These are phyloP conservation scores for Phytopythium sindhum DNA, from an alignment of 352 stramenopile species.

Conservation along the genomic window DNA sequence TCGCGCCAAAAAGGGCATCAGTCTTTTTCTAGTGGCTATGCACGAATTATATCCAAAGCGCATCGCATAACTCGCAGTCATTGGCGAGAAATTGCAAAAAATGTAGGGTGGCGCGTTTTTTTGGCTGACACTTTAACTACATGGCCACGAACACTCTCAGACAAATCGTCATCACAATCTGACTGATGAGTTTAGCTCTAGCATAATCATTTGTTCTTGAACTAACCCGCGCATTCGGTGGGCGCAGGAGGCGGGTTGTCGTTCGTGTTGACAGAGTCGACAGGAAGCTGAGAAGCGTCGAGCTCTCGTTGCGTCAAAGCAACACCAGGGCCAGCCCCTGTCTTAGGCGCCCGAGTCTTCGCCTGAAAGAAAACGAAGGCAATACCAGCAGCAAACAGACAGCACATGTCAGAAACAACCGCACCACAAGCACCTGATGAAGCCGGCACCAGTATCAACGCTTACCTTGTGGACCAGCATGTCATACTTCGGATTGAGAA, in stretches of 20 bases:
- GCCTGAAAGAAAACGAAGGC: background rate
- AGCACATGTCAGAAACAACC: background rate
- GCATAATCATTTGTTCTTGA: background rate
- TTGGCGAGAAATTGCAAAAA: no score
- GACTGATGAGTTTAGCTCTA: no score
- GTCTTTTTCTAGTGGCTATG: no score
- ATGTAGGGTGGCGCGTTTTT: no score
- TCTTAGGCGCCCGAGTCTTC: background rate
- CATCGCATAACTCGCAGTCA: no score
- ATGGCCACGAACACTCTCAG: no score
- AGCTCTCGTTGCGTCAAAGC: background rate
- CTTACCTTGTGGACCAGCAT: conserved; percentile 6
- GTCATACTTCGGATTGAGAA: conserved; percentile 37
- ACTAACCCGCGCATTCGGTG: background rate
- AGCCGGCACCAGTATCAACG: background rate
- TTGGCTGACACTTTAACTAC: no score
- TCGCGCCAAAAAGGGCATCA: no score
- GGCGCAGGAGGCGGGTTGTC: background rate
- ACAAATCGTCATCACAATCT: no score
- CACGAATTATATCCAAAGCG: no score
- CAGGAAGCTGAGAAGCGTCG: background rate
- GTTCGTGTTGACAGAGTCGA: background rate
- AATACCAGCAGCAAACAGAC: background rate
- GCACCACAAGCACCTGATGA: background rate
- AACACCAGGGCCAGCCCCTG: background rate